Percentiles rank a stretch among this genome's conserved stretches.
Evolutionary conservation across 2,329 filamentous ascomycete genomes (phyloP).

Genomic region (Pseudogymnoascus verrucosus): DNA sequence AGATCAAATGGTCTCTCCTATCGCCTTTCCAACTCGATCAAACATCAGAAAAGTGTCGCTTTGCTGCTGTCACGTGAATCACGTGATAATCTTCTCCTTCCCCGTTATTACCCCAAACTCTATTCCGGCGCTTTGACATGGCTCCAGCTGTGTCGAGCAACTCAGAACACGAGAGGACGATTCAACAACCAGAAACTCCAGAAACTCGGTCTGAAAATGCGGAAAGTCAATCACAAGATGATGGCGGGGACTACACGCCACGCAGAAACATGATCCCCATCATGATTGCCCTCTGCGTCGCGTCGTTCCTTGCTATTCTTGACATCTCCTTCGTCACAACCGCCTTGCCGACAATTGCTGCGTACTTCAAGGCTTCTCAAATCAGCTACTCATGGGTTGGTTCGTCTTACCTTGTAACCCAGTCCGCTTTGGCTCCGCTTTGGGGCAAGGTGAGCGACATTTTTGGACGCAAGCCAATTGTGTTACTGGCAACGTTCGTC

Average conservation of each 20-base stretch:
- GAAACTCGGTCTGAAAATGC: slow-evolving; percentile 10
- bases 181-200: slow-evolving; percentile 10
- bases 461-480: slow-evolving; percentile 54
- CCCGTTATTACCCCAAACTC: slow-evolving; percentile 10
- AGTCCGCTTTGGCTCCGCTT: slow-evolving; percentile 31
- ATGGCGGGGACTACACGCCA: slow-evolving; percentile 11
- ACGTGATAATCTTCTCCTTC: slow-evolving; percentile 6
- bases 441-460: slow-evolving; percentile 57
- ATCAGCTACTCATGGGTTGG: slow-evolving; percentile 45
- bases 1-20: slow-evolving; percentile 11
- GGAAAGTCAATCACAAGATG: slow-evolving; percentile 10
- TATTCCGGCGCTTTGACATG: slow-evolving; percentile 11
- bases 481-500: slow-evolving; percentile 50
- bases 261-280: slow-evolving; percentile 10
- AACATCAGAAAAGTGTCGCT: slow-evolving; percentile 10
- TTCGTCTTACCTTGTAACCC: slow-evolving; percentile 42
- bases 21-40: slow-evolving; percentile 9
- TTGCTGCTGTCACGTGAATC: slow-evolving; percentile 3
- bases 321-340: slow-evolving; percentile 45
- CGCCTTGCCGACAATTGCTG: slow-evolving; percentile 47
- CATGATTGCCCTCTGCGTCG: slow-evolving; percentile 12
- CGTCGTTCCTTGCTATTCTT: slow-evolving; percentile 11
- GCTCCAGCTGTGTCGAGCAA: slow-evolving; percentile 10
- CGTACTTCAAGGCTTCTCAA: slow-evolving; percentile 38
- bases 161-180: slow-evolving; percentile 3